Evolutionary conservation across 805 yeast species (phyloP).

Genomic region (Saccharomycopsis sp.): DNA sequence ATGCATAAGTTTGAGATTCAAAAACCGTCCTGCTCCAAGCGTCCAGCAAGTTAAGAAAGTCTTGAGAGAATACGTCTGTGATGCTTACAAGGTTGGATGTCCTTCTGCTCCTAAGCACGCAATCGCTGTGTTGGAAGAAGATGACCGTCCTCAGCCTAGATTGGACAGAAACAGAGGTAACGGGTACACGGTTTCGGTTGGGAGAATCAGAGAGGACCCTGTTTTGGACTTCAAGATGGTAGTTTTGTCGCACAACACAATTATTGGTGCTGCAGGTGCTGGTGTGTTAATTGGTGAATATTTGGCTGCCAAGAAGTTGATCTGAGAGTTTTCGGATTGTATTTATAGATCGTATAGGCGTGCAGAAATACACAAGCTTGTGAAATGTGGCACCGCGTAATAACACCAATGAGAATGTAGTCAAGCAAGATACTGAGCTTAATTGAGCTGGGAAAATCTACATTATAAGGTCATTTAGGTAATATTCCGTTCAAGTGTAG

Average conservation of each 20-base stretch:
- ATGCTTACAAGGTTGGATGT: slow-evolving; percentile 73
- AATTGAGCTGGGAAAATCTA: too few species aligned
- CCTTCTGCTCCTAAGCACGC: slow-evolving; percentile 90
- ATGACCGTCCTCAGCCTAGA: slow-evolving; percentile 95
- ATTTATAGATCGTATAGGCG: background rate
- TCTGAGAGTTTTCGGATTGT: slow-evolving; percentile 45
- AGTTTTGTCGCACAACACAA: slow-evolving; percentile 93
- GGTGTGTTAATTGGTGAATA: slow-evolving; percentile 95
- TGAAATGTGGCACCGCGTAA: too few species aligned
- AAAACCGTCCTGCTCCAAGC: slow-evolving; percentile 76
- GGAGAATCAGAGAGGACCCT: slow-evolving; percentile 89
- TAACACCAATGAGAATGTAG: too few species aligned
- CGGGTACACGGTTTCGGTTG: slow-evolving; percentile 92
- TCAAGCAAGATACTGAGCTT: too few species aligned
- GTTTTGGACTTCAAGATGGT: slow-evolving; percentile 94
- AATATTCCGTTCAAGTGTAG: too few species aligned
- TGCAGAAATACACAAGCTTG: too few species aligned
- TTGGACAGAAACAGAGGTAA: slow-evolving; percentile 91
- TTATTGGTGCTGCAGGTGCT: slow-evolving; percentile 98
- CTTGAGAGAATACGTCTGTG: slow-evolving; percentile 70
- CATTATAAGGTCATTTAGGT: too few species aligned
- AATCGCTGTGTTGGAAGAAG: slow-evolving; percentile 85
- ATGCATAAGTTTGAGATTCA: slow-evolving; percentile 81
- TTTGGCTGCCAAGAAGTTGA: slow-evolving; percentile 64
- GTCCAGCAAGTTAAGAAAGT: slow-evolving; percentile 70